Base-by-base conservation (phyloP, 1,139 yeast species). In the Blastobotrys capitulatus region DNA sequence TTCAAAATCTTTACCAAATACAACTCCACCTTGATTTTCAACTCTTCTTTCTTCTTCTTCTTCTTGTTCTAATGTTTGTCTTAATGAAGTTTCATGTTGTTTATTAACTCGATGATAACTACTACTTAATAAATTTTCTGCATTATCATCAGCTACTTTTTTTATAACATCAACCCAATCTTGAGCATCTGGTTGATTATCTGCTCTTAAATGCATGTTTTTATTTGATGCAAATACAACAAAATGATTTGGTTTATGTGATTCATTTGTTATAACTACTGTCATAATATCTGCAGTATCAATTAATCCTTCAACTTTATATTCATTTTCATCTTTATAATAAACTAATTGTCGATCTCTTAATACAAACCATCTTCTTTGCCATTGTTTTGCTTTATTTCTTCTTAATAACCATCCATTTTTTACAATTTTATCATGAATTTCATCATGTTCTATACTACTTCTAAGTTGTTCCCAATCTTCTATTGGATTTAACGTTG, bases 351-450 rank as follows among this genome's bases (percentile, higher is more conserved):
- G 85, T 45, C 74, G 70, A 18, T 69, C 68, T 37, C 86, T 66
- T n/a, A 81, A 66, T 2, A 79, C 83, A 54, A 79, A 77, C 86
- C 86, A 81, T 37, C 71, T 65, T 52, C 70, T 68, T 56, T 72
- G 74, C 83, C 83, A 79, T 37, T 60, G 56, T 58, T 63, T 54
- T 37, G 61, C 54, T 47, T 61, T 62, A 39, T 62, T 59, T 25
- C 67, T 60, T 48, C 64, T 60, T 42, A 57, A 56, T 20, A 66
- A 58, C 70, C 70, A 67, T 5, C 71, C 71, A 38, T 41, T 48
- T 25, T 48, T 48, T 26, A 38, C 47, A 13, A 44, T 38, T 25
- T 42, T 16, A 13, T 42, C 46, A 16, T 13, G 35, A 27, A 22
- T 38, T 34, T 37, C 27, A 8, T 37, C 18, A 5, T 37, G 6